Conservation (phyloP, 441 rosid genomes). For the Arabidopsis lyrata region DNA sequence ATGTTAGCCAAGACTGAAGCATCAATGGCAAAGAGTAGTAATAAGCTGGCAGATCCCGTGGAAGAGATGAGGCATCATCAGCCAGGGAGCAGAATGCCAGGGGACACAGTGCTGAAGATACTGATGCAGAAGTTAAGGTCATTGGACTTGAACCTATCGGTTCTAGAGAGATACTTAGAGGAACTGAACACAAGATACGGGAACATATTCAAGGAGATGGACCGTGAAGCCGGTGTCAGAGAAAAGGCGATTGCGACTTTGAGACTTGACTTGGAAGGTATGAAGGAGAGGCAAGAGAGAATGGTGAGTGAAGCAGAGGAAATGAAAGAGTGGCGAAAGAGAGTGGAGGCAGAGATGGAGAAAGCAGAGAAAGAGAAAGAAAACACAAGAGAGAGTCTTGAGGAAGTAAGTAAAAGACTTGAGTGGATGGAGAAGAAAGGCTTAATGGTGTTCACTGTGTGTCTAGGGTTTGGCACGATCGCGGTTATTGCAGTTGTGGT, state of each 20-base stretch:
- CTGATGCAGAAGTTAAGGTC: slow-evolving; percentile 93
- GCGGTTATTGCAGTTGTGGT: slow-evolving; percentile 53
- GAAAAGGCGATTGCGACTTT: slow-evolving; percentile 54
- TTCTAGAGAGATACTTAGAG: slow-evolving; percentile 84
- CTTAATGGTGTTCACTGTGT: slow-evolving; percentile 58
- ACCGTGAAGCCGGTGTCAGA: slow-evolving; percentile 64
- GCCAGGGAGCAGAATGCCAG: slow-evolving; percentile 91
- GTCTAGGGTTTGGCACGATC: slow-evolving; percentile 59
- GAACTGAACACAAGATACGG: slow-evolving; percentile 77
- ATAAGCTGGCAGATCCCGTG: slow-evolving; percentile 52
- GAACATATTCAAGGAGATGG: slow-evolving; percentile 73
- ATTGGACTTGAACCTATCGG: slow-evolving; percentile 78
- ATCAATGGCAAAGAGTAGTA: slow-evolving; percentile 38
- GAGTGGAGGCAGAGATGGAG: slow-evolving; percentile 47
- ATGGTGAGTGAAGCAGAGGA: slow-evolving; percentile 67
- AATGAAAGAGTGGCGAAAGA: slow-evolving; percentile 71
- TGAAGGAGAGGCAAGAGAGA: slow-evolving; percentile 58
- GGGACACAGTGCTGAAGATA: slow-evolving; percentile 89
- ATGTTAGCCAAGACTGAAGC: slow-evolving; percentile 32
- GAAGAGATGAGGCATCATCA: slow-evolving; percentile 83
- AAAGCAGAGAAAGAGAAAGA: slow-evolving; percentile 63
- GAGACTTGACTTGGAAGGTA: slow-evolving; percentile 57
- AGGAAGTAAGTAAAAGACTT: slow-evolving; percentile 54
- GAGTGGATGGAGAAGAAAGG: slow-evolving; percentile 79
- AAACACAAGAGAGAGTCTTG: slow-evolving; percentile 34